Percentiles rank a stretch among this genome's conserved stretches.
These are phyloP conservation scores for Microdochium bolleyi DNA, from an alignment of 2,329 filamentous ascomycete species.

Conservation along the genomic window DNA sequence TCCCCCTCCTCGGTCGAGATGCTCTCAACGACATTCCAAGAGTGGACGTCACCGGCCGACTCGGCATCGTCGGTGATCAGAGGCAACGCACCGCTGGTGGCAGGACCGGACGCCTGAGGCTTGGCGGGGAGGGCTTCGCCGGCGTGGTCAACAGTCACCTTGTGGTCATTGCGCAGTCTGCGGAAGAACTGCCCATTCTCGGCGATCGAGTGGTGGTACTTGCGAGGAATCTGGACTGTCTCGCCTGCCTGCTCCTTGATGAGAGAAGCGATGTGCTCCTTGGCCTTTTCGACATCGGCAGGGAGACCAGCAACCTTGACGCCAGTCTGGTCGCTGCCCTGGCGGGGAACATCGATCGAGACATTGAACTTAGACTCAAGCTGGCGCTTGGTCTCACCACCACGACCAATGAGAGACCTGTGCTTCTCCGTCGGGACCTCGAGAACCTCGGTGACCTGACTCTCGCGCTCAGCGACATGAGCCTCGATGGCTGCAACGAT, in stretches of 20 bases:
- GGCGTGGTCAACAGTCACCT: constrained; percentile 86
- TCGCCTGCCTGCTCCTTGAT: constrained; percentile 84
- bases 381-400: constrained; percentile 77
- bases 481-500: constrained; percentile 75
- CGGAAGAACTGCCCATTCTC: constrained; percentile 95
- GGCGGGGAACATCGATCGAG: constrained; percentile 82
- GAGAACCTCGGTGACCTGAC: constrained; percentile 67
- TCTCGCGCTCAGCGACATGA: constrained; percentile 77
- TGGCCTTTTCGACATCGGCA: constrained; percentile 74
- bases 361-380: constrained; percentile 84
- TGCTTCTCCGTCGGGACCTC: constrained; percentile 90
- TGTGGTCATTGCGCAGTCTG: constrained; percentile 73
- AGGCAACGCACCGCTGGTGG: constrained; percentile 62
- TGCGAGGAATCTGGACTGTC: constrained; percentile 74
- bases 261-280: constrained; percentile 71
- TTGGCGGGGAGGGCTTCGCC: constrained; percentile 70
- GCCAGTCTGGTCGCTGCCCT: constrained; percentile 74
- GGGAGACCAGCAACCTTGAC: constrained; percentile 80
- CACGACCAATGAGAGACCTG: constrained; percentile 81
- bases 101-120: constrained; percentile 43
- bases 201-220: constrained; percentile 74
- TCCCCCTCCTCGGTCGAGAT: constrained; percentile 55
- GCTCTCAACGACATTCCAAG: constrained; percentile 72
- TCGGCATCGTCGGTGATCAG: constrained; percentile 84
- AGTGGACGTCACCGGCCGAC: constrained; percentile 58